Conservation (phyloP, 2,329 filamentous ascomycete species). For the Neopestalotiopsis rosae region DNA sequence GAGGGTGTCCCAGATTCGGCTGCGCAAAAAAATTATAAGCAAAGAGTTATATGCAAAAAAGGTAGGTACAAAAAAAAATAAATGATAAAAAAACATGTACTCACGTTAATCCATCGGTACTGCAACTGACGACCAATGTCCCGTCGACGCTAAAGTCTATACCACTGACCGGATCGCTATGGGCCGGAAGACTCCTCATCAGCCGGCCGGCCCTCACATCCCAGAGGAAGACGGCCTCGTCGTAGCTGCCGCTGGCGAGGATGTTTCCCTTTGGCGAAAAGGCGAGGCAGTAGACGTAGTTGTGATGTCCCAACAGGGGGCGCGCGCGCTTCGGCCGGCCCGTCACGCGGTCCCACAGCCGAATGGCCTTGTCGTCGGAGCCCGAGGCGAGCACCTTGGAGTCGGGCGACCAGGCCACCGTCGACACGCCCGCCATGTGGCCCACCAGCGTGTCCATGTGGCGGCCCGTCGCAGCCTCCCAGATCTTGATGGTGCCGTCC, state of each 20-base stretch:
- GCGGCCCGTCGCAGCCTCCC: conserved; percentile 78
- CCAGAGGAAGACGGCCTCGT: conserved; percentile 97
- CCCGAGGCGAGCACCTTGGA: conserved; percentile 86
- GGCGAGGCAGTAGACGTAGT: conserved; percentile 91
- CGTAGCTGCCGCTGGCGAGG: conserved; percentile 91
- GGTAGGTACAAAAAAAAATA: not conserved
- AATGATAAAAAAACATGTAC: conserved; percentile 33
- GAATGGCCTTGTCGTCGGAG: conserved; percentile 94
- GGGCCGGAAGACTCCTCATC: conserved; percentile 90
- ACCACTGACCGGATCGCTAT: conserved; percentile 91
- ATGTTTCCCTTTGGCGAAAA: conserved; percentile 99
- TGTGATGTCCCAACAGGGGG: conserved; percentile 85
- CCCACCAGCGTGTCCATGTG: conserved; percentile 90
- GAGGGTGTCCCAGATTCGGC: conserved; percentile 91
- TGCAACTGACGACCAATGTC: conserved; percentile 89
- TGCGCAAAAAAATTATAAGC: conserved; percentile 34
- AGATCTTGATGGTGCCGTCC: conserved; percentile 90
- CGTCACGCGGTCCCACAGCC: conserved; percentile 82
- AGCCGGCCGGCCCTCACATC: conserved; percentile 86
- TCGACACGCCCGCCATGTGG: conserved; percentile 90
- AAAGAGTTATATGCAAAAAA: conserved; percentile 15
- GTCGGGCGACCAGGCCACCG: conserved; percentile 93
- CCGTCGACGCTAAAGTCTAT: conserved; percentile 94
- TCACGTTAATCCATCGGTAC: conserved; percentile 86
- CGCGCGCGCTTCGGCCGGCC: conserved; percentile 59